Conservation (phyloP, 1,139 yeast species). For the Yamadazyma oceani region DNA sequence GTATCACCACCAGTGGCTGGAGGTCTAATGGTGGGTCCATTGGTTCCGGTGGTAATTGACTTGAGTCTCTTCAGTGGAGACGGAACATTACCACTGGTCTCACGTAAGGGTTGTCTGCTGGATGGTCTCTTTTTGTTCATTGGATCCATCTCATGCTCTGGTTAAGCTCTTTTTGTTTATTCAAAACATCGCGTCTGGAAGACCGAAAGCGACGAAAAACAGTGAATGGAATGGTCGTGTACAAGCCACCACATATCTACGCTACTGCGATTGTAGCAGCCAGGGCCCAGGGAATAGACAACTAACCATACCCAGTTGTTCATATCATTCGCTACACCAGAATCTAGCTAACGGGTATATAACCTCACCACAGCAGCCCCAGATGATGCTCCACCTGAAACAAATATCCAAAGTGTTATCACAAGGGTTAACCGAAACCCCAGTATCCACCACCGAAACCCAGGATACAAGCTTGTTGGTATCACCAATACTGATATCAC, state of each 20-base stretch:
- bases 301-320: too few relatives aligned
- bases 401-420: slow-evolving; percentile 43
- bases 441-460: neutral
- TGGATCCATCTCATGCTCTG: slow-evolving; percentile 12
- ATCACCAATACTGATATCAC: slow-evolving; percentile 40
- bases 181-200: neutral
- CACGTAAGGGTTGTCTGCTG: slow-evolving; percentile 41
- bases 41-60: too few relatives aligned
- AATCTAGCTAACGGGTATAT: neutral
- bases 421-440: slow-evolving; percentile 30
- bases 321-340: neutral
- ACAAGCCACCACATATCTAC: neutral
- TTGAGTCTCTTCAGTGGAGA: slow-evolving; percentile 39
- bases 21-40: neutral
- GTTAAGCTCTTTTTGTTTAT: slow-evolving; percentile 1
- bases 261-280: too few relatives aligned
- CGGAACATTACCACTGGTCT: slow-evolving; percentile 44
- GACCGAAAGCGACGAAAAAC: too few relatives aligned
- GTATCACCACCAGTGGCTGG: neutral
- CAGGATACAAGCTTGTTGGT: slow-evolving; percentile 7
- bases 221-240: too few relatives aligned
- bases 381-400: slow-evolving; percentile 48
- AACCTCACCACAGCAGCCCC: neutral
- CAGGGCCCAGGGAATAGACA: too few relatives aligned
- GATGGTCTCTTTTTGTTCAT: slow-evolving; percentile 15